Conservation (phyloP, 805 yeast species). For the Diddensiella transvaalensis region DNA sequence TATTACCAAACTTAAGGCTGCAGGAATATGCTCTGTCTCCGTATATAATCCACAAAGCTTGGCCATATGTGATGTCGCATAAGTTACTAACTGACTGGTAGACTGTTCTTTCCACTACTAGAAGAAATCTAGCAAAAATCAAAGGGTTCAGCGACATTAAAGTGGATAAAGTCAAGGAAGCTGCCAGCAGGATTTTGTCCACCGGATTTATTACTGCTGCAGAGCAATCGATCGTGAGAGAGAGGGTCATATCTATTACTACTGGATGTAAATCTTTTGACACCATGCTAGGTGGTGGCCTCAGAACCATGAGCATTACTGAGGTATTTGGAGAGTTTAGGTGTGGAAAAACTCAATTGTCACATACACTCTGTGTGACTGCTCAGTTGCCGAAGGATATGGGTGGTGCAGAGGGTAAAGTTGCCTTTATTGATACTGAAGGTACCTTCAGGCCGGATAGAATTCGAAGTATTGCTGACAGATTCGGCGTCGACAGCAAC, state of each 20-base stretch:
- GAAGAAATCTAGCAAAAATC: slow-evolving; percentile 59
- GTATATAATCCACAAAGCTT: slow-evolving; percentile 39
- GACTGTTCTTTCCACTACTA: slow-evolving; percentile 58
- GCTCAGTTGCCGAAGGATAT: slow-evolving; percentile 47
- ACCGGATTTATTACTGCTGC: slow-evolving; percentile 74
- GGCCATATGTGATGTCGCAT: background rate
- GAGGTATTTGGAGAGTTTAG: slow-evolving; percentile 84
- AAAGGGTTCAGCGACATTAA: slow-evolving; percentile 74
- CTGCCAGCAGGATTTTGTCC: slow-evolving; percentile 61
- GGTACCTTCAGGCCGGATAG: slow-evolving; percentile 65
- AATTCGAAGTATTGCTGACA: slow-evolving; percentile 63
- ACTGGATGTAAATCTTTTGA: slow-evolving; percentile 54
- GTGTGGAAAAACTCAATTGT: slow-evolving; percentile 74
- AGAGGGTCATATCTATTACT: slow-evolving; percentile 54
- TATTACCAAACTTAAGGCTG: slow-evolving; percentile 59
- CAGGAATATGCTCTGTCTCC: slow-evolving; percentile 65
- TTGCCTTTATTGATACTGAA: slow-evolving; percentile 71
- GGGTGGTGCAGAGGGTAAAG: slow-evolving; percentile 55
- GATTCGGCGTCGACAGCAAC: slow-evolving; percentile 67
- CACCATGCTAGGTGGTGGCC: slow-evolving; percentile 50
- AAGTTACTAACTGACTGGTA: slow-evolving; percentile 15
- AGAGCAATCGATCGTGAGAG: slow-evolving; percentile 60
- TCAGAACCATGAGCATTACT: slow-evolving; percentile 52
- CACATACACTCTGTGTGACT: slow-evolving; percentile 63
- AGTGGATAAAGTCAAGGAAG: slow-evolving; percentile 72